Base-by-base conservation (phyloP, 2,329 filamentous ascomycete species). In the Aspergillus novofumigatus region DNA sequence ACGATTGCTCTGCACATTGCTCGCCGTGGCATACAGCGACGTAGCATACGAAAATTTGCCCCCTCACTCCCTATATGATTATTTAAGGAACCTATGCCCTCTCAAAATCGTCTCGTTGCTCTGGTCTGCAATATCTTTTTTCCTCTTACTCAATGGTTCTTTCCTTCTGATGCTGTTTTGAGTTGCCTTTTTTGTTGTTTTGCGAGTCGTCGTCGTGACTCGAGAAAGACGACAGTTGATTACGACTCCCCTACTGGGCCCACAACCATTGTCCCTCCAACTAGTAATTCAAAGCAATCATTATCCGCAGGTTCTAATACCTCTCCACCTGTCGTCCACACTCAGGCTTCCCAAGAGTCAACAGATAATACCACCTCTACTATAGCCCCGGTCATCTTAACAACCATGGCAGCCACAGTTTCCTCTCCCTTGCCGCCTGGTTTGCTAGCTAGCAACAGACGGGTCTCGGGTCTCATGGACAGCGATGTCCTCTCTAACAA, bases 111-210 rank as follows among this genome's bases (percentile, higher is more conserved):
- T 7, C 32, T 20, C 21, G 10, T 17, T 26, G 14, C 21, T 14
- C 25, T 45, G 26, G 32, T n/a, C 14, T 38, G 32, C 20, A 35
- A 47, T 21, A 52, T 25, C 29, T 26, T 14, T 51, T 47, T 29
- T 8, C 48, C 41, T 52, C 38, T 28, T 52, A 47, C 32, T 41
- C 42, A 47, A 47, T 32, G 35, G 17, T 38, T 5, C 51, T 57
- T 57, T 51, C 21, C 21, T 54, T 51, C 51, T 54, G 41, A 54
- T 54, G 52, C 52, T 41, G 52, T 38, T 57, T 57, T 57, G 55
- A 52, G 51, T 57, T 52, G 45, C 48, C 49, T 51, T 48, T 35
- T 54, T 51, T 50, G 26, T 48, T 54, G 47, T 20, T 49, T 57
- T 28, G 38, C 50, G 51, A 54, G 55, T 57, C 53, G 51, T 51